These are phyloP conservation scores for Exophiala phaeomuriformis DNA, from an alignment of 2,329 filamentous ascomycete species.

Conservation along the genomic window DNA sequence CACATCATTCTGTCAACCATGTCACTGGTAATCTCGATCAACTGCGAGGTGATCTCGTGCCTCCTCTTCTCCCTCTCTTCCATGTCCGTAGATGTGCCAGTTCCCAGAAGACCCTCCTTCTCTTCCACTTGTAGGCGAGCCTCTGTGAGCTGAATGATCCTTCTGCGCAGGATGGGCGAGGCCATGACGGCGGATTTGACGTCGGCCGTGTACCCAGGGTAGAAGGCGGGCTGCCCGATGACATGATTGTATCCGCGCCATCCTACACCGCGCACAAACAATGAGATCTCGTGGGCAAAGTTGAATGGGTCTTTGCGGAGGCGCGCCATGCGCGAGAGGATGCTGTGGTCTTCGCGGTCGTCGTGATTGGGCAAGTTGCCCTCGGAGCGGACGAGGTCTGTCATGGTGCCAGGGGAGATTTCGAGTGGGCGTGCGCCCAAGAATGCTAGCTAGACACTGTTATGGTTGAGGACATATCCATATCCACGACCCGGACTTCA, in stretches of 20 bases:
- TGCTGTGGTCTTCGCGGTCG: conserved; percentile 29
- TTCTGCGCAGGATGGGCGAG: conserved; percentile 64
- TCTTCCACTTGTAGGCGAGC: conserved; percentile 69
- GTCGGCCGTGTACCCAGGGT: conserved; percentile 80
- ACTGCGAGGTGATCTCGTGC: conserved; percentile 60
- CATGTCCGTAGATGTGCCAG: conserved; percentile 21
- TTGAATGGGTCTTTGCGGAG: conserved; percentile 68
- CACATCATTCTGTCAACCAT: conserved; percentile 96
- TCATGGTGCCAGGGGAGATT: conserved; percentile 4
- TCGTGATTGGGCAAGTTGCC: conserved; percentile 2
- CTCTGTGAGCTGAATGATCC: conserved; percentile 69
- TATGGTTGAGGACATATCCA: not conserved
- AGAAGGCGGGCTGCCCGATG: conserved; percentile 89
- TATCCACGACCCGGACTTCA: not conserved
- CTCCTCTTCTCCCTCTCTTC: conserved; percentile 42
- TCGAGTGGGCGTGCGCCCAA: not conserved
- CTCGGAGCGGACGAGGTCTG: conserved; percentile 14
- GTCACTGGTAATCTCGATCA: conserved; percentile 74
- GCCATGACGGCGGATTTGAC: conserved; percentile 74
- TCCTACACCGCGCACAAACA: conserved; percentile 86
- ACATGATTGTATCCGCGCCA: conserved; percentile 92
- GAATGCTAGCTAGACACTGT: not conserved
- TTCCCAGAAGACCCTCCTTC: conserved; percentile 43
- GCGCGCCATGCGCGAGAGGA: conserved; percentile 68
- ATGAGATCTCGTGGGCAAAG: conserved; percentile 86